Evolutionary conservation across 1,284 basidiomycete genomes (phyloP).

Genomic region (Irpex rosettiformis): DNA sequence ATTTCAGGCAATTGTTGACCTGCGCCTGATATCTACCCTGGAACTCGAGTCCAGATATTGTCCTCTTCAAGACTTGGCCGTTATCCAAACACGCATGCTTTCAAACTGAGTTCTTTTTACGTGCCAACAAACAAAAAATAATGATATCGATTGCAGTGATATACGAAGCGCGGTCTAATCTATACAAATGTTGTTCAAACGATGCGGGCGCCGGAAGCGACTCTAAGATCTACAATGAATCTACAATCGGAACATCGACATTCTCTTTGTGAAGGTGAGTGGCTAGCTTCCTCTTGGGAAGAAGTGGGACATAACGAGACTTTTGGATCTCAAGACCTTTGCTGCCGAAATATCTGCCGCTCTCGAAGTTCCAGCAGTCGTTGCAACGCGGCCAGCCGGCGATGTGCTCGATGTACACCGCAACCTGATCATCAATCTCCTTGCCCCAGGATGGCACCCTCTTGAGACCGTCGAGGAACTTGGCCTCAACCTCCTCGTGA

Average conservation of each 20-base stretch:
- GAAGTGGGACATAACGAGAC: conserved; percentile 15
- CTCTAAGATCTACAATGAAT: background rate
- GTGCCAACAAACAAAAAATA: background rate
- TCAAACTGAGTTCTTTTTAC: background rate
- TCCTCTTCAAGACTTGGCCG: too few relatives aligned
- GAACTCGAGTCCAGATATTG: too few relatives aligned
- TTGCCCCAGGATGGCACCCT: conserved; percentile 23
- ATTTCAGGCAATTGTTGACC: too few relatives aligned
- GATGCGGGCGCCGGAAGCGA: too few relatives aligned
- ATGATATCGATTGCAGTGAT: too few relatives aligned
- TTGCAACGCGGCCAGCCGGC: conserved; percentile 28
- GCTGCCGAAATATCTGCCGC: conserved; percentile 31
- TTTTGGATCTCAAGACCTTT: conserved; percentile 16
- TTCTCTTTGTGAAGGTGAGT: background rate
- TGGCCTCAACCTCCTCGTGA: conserved; percentile 24
- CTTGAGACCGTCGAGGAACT: conserved; percentile 25
- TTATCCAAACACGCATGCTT: background rate
- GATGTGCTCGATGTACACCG: conserved; percentile 26
- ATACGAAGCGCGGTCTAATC: too few relatives aligned
- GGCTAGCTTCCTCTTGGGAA: conserved; percentile 3
- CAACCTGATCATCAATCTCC: conserved; percentile 22
- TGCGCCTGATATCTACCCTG: too few relatives aligned
- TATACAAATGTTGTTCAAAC: too few relatives aligned
- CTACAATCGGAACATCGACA: conserved; percentile 5
- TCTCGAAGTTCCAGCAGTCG: conserved; percentile 34